phyloP scores from a whole-genome alignment of 495 filamentous ascomycete genomes.

The Podospora tetraspora region DNA sequence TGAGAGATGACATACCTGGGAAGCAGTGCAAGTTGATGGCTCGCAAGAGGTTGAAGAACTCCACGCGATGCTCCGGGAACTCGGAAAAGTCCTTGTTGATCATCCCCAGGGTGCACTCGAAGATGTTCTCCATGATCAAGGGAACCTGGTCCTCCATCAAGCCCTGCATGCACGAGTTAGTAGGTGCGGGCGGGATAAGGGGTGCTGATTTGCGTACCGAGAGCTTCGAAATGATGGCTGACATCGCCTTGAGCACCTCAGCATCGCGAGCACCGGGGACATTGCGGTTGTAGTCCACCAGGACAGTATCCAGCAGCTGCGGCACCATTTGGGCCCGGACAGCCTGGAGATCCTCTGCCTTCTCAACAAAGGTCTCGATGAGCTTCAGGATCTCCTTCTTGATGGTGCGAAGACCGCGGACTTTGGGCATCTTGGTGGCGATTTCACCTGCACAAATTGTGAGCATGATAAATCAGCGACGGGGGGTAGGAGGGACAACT shows the following conservation, averaged over 20 bases:
- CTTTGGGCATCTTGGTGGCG: constrained; percentile 96
- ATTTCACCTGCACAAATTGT: constrained; percentile 57
- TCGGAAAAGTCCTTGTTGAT: constrained; percentile 99
- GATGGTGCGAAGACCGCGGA: constrained; percentile 90
- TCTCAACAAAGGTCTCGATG: constrained; percentile 95
- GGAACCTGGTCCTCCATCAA: constrained; percentile 98
- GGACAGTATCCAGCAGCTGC: constrained; percentile 89
- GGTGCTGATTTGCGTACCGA: constrained; percentile 59
- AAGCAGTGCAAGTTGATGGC: constrained; percentile 97
- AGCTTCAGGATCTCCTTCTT: constrained; percentile 99
- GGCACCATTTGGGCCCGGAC: constrained; percentile 90
- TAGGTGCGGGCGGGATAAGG: background rate
- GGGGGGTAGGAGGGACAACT: constrained; percentile 16
- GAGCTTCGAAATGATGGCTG: constrained; percentile 91
- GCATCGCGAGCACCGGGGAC: constrained; percentile 94
- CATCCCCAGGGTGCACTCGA: constrained; percentile 98
- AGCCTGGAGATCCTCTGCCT: constrained; percentile 92
- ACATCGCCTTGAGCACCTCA: constrained; percentile 96
- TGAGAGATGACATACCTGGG: constrained; percentile 39
- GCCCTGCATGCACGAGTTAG: constrained; percentile 41
- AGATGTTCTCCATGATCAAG: constrained; percentile 96
- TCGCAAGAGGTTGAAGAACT: constrained; percentile 94
- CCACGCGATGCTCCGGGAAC: constrained; percentile 94
- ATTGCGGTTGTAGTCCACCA: constrained; percentile 95
- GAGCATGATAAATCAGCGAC: constrained; percentile 21